Evolutionary conservation across 208 protist species (phyloP), one percentile per base, ranked within the genome.

Genomic region (Trichomonas gallinae): DNA sequence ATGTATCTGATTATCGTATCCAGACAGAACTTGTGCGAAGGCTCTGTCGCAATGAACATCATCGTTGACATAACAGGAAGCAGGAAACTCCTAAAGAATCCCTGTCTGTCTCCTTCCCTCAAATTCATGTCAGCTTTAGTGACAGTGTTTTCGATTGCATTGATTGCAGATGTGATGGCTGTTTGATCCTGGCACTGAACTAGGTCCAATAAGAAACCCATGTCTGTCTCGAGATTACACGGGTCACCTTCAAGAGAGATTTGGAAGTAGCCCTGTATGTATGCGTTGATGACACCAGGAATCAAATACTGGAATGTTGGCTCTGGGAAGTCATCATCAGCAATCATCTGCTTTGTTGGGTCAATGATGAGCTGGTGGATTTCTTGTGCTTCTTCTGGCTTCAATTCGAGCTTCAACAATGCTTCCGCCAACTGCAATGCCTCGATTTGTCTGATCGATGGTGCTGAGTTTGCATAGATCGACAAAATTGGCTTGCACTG

Each of bases 121-220:
- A 93, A 93, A 1, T 93, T 93, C 44, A 93, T 48, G 51, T 93
- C 87, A 38, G 87, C 87, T 51, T 93, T 93, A 26, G 42, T 44
- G 0, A 93, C 40, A 58, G 26, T 23, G 9, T 34, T 51, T 44
- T 93, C 87, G 17, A 93, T 34, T 51, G 87, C 87, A n/a, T 48
- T 51, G n/a, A 93, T 51, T 51, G 44, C 17, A 31, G 15, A 17
- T 17, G 46, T 10, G 13, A 93, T 44, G 26, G 44, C 26, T 48
- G 44, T 42, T 6, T 93, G 87, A n/a, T 48, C n/a, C 8, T 93
- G 15, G 11, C 45, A 6, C 34, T 26, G 15, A 38, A 51, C 15
- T 8, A 23, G 2, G 3, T 23, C 38, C 21, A 51, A 38, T 15
- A 93, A 21, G 26, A 51, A 93, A 17, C 36, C 9, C 42, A 93